These are phyloP conservation scores for Betula pendula DNA, from an alignment of 306 rosid genomes.

Conservation along the genomic window DNA sequence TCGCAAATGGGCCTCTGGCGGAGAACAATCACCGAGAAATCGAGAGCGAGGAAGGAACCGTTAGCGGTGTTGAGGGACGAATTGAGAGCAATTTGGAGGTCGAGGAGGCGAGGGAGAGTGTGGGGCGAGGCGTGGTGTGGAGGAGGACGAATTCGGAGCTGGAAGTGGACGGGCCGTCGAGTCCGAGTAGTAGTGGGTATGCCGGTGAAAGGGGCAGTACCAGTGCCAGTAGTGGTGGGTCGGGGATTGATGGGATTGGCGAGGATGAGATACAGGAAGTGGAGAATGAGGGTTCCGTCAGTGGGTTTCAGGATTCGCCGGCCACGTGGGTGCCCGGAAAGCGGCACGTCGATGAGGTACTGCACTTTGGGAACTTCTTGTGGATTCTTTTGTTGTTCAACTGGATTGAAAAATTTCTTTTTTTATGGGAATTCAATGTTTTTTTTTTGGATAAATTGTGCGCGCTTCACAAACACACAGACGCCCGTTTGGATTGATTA, in stretches of 20 bases:
- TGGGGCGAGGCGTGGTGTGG: conserved; percentile 39
- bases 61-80: conserved; percentile 23
- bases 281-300: conserved; percentile 41
- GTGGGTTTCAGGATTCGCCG: conserved; percentile 41
- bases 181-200: conserved; percentile 88
- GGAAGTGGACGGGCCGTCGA: conserved; percentile 56
- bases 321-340: conserved; percentile 58
- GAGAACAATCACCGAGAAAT: conserved; percentile 6
- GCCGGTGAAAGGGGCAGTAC: conserved; percentile 82
- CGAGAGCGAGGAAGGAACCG: conserved; percentile 8
- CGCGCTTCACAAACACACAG: background rate
- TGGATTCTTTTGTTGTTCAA: background rate
- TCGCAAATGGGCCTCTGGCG: conserved; percentile 36
- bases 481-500: background rate
- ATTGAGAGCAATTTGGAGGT: conserved; percentile 25
- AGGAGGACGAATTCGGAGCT: conserved; percentile 58
- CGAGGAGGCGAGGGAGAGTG: conserved; percentile 30
- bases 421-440: background rate
- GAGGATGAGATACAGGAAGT: conserved; percentile 51
- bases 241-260: conserved; percentile 46
- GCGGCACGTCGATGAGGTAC: conserved; percentile 72
- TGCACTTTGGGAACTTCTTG: conserved; percentile 11
- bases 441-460: background rate
- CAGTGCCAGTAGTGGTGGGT: conserved; percentile 50
- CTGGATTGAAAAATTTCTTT: background rate